A percentile compares a stretch with the other conserved stretches of the same genome.
These are phyloP conservation scores for Chaetomium cochliodes DNA, from an alignment of 495 filamentous ascomycete species.

Conservation along the genomic window DNA sequence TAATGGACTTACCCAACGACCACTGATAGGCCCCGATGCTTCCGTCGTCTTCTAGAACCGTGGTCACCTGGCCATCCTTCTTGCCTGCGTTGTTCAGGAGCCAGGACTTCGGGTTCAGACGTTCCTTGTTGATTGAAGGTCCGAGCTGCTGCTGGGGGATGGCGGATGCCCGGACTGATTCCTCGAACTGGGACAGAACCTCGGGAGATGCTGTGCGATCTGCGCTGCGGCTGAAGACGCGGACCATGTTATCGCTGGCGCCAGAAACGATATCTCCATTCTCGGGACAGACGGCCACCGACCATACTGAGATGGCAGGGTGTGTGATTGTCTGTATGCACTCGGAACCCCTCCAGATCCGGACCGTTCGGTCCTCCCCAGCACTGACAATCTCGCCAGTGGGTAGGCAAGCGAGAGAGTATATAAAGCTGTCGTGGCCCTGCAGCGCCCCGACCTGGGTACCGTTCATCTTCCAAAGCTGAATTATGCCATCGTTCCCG, in stretches of 20 bases:
- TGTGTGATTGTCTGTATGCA: conserved; percentile 97
- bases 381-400: conserved; percentile 87
- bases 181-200: conserved; percentile 66
- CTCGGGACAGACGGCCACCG: conserved; percentile 72
- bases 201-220: conserved; percentile 66
- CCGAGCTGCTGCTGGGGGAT: conserved; percentile 80
- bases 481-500: conserved; percentile 82
- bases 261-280: conserved; percentile 92
- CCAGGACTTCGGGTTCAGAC: conserved; percentile 82
- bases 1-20: conserved; percentile 52
- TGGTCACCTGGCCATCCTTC: conserved; percentile 91
- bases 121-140: conserved; percentile 77
- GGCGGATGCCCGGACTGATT: conserved; percentile 73
- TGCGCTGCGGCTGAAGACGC: conserved; percentile 74
- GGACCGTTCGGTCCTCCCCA: conserved; percentile 87
- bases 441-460: conserved; percentile 67
- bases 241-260: conserved; percentile 82
- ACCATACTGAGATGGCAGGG: conserved; percentile 95
- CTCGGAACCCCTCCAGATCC: conserved; percentile 77
- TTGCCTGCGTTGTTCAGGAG: conserved; percentile 74
- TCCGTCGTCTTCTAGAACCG: conserved; percentile 78
- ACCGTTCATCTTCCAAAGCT: conserved; percentile 78
- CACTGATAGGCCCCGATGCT: conserved; percentile 79
- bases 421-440: conserved; percentile 95
- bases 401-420: conserved; percentile 73